Percentiles rank a stretch among this genome's conserved stretches.
phyloP scores from a whole-genome alignment of 169 alveolate genomes.

The Plasmodium vivax region DNA sequence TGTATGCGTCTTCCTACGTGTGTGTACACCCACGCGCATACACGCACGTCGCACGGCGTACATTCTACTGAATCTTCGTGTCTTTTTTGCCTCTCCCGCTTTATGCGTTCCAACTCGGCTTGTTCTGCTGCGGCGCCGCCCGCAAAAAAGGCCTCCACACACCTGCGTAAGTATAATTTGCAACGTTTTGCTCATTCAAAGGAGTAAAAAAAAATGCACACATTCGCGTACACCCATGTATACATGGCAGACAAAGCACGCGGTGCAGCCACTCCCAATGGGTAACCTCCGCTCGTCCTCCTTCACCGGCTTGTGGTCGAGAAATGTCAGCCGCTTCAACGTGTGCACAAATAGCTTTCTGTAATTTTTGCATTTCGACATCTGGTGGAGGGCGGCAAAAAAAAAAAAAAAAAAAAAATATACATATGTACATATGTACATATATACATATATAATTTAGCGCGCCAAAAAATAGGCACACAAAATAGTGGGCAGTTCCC shows the following conservation, averaged over 20 bases:
- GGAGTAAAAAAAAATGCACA: neutral
- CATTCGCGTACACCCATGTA: constrained; percentile 6
- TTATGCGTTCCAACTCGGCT: constrained; percentile 50
- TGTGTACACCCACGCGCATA: neutral
- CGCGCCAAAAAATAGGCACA: neutral
- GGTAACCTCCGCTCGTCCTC: constrained; percentile 64
- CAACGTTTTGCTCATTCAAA: neutral
- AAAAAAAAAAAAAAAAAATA: neutral
- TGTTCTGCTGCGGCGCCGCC: constrained; percentile 35
- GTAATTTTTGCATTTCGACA: constrained; percentile 38
- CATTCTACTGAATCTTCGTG: constrained; percentile 61
- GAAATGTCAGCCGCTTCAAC: constrained; percentile 42
- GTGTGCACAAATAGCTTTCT: constrained; percentile 53
- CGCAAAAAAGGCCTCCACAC: constrained; percentile 66
- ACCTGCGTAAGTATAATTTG: constrained; percentile 12
- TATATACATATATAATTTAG: neutral
- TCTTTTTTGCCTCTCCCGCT: constrained; percentile 21
- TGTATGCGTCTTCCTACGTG: neutral
- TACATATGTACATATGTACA: no score
- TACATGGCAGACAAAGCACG: neutral
- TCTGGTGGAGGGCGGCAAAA: neutral
- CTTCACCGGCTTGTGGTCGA: constrained; percentile 53
- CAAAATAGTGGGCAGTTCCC: neutral
- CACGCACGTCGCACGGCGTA: neutral
- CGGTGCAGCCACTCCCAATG: neutral